phyloP scores from a whole-genome alignment of 1,139 yeast genomes.

The Yamadazyma sp. region DNA sequence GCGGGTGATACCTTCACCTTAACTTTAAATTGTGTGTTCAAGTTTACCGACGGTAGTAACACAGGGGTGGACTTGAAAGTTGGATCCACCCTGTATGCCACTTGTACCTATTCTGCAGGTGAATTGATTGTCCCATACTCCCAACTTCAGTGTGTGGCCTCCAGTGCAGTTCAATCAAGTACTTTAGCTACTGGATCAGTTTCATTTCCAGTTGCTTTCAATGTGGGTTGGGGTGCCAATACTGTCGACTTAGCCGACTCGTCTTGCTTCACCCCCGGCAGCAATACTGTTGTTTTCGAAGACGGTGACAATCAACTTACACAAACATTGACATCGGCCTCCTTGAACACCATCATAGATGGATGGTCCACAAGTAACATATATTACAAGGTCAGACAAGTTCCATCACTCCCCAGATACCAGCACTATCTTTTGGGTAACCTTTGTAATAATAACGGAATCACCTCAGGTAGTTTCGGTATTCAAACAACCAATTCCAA shows the following conservation, averaged over 20 bases:
- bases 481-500: conserved; percentile 9
- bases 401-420: conserved; percentile 18
- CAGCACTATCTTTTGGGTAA: conserved; percentile 22
- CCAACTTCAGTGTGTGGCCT: conserved; percentile 24
- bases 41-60: conserved; percentile 23
- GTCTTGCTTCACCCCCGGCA: conserved; percentile 20
- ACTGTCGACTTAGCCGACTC: conserved; percentile 22
- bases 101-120: conserved; percentile 25
- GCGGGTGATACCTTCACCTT: conserved; percentile 36
- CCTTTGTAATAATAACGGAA: conserved; percentile 24
- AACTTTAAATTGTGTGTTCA: conserved; percentile 30
- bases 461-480: conserved; percentile 24
- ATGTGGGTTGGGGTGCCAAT: conserved; percentile 23
- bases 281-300: conserved; percentile 25
- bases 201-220: conserved; percentile 27
- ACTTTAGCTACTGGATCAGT: conserved; percentile 23
- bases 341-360: background rate
- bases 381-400: conserved; percentile 8
- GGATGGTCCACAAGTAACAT: background rate
- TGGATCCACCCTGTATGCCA: conserved; percentile 22
- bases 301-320: conserved; percentile 27
- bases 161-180: conserved; percentile 12
- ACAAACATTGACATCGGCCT: conserved; percentile 12
- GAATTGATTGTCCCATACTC: conserved; percentile 24
- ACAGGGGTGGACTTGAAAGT: conserved; percentile 18